A percentile compares a stretch with the other conserved stretches of the same genome.
phyloP scores from a whole-genome alignment of 495 filamentous ascomycete species.

The Xylaria nigripes region DNA sequence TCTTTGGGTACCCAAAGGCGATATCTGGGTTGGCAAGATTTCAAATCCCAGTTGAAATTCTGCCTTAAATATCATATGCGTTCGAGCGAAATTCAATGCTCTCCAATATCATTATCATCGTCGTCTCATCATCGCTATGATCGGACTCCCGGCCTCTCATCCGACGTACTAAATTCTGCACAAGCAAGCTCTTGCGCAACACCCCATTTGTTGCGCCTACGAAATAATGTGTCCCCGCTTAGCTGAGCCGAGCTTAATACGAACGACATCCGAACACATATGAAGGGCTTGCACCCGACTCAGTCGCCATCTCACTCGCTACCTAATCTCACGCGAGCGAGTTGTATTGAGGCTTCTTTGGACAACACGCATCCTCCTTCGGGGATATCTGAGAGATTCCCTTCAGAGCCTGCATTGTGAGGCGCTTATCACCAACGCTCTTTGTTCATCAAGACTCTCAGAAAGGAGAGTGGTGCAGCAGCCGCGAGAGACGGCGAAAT shows the following conservation, averaged over 20 bases:
- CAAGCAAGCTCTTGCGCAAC: not conserved
- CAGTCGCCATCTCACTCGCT: not conserved
- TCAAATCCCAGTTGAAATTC: not conserved
- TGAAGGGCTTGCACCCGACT: not conserved
- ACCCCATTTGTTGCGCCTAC: not conserved
- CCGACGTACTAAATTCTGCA: not conserved
- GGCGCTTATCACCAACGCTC: not conserved
- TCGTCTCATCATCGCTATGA: not conserved
- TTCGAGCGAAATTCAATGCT: not conserved
- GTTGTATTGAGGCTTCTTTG: not conserved
- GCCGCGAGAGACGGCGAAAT: not conserved
- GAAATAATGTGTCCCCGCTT: conserved; percentile 3
- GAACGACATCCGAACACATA: conserved; percentile 1
- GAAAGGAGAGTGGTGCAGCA: not conserved
- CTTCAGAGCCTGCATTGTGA: not conserved
- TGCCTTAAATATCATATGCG: not conserved
- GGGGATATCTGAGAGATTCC: not conserved
- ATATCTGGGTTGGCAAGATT: not conserved
- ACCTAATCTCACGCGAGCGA: not conserved
- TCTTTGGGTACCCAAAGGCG: not conserved
- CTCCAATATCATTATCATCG: not conserved
- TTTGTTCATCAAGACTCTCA: not conserved
- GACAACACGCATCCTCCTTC: not conserved
- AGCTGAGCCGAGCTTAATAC: not conserved
- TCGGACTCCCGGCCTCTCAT: not conserved